Base-by-base conservation (phyloP, 306 rosid species). In the Ormosia emarginata region DNA sequence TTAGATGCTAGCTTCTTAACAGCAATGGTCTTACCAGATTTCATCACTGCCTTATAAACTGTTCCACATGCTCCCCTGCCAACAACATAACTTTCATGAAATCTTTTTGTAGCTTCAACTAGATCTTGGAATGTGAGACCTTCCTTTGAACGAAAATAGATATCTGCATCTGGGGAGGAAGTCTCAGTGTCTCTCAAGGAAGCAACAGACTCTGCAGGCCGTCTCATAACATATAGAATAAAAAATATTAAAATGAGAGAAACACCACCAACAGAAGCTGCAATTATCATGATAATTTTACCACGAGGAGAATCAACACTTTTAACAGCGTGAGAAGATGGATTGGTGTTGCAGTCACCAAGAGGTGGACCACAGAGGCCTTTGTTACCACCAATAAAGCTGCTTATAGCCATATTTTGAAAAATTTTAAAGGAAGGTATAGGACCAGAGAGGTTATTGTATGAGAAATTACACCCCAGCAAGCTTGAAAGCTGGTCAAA, bases 11-110 rank as follows among this genome's bases (percentile, higher is more conserved):
- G 78, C 93, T 83, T 93, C 89, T 96, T 96, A 12, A 89, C 99
- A 56, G 99, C 99, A 59, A 96, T 84, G 9, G 80, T 93, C 90
- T 76, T 86, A 8, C 98, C 99, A 29, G 92, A 81, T 46, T 47
- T 86, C 95, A 92, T 87, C 70, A 85, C 87, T 15, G 98, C 98
- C 86, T 91, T 93, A 39, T 96, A 96, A 78, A 96, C 98, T 7
- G 92, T 90, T 73, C 99, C 99, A 65, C 99, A 96, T 30, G 97
- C 99, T 75, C 99, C 97, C 71, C 81, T 90, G 58, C 99, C 99
- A 47, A 96, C 63, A 37, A 90, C 90, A 85, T 84, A 94, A 84
- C 92, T 88, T 2, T 93, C 98, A 29, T 91, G 88, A 71, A 96
- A 96, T 68, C 89, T 85, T 68, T 88, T 83, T 2, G 99, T 96